Conservation (phyloP, 1,284 basidiomycete genomes). For the Cutaneotrichosporon mucoides region DNA sequence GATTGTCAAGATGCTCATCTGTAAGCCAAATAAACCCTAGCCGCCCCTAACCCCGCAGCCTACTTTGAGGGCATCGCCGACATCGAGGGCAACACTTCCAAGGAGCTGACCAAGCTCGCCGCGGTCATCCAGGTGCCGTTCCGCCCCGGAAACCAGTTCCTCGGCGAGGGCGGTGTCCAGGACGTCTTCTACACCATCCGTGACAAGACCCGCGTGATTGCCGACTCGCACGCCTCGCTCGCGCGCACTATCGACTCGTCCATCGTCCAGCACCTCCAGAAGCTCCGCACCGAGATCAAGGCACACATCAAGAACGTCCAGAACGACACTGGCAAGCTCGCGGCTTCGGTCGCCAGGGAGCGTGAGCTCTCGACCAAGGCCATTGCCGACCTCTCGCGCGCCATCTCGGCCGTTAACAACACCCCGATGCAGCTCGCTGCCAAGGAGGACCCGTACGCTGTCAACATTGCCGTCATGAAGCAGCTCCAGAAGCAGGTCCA, state of each 20-base stretch:
- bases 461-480: constrained; percentile 74
- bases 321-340: constrained; percentile 94
- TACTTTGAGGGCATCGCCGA: constrained; percentile 78
- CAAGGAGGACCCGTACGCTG: constrained; percentile 76
- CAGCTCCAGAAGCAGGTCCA: constrained; percentile 92
- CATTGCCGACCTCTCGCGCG: constrained; percentile 81
- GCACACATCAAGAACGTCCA: constrained; percentile 98
- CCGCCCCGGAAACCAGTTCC: constrained; percentile 88
- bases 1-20: constrained; percentile 91
- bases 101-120: constrained; percentile 92
- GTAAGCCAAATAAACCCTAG: constrained; percentile 26
- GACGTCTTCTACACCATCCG: constrained; percentile 91
- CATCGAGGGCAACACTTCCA: constrained; percentile 90
- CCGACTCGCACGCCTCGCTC: constrained; percentile 94
- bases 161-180: constrained; percentile 87
- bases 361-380: constrained; percentile 82
- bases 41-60: constrained; percentile 24
- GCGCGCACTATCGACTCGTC: constrained; percentile 95
- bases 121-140: constrained; percentile 98
- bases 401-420: constrained; percentile 89
- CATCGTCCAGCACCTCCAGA: constrained; percentile 96
- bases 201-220: constrained; percentile 89
- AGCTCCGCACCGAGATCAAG: constrained; percentile 90
- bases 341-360: constrained; percentile 88
- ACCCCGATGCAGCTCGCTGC: constrained; percentile 82